Conservation (phyloP, 148 eudicot species). For the Tetragonia tetragonoides region DNA sequence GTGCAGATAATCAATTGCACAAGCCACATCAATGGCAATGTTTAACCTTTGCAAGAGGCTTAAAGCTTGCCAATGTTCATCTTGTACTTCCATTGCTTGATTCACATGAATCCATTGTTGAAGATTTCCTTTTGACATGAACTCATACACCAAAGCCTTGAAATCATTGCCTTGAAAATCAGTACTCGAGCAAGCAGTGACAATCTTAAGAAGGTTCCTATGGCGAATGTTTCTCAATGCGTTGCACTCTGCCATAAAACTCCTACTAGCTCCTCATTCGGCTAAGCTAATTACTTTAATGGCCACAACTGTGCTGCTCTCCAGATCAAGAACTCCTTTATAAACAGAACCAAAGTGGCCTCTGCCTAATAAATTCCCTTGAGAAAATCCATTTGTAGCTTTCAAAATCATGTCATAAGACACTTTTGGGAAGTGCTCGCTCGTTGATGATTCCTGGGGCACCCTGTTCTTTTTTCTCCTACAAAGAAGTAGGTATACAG, state of each 20-base stretch:
- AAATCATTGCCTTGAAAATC: constrained; percentile 29
- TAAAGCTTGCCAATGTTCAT: not conserved
- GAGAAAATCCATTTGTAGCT: too few relatives aligned
- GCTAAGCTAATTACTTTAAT: constrained; percentile 27
- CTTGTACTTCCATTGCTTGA: not conserved
- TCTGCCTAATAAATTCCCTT: too few relatives aligned
- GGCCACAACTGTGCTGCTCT: constrained; percentile 14
- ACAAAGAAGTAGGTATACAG: not conserved
- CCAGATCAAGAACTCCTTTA: too few relatives aligned
- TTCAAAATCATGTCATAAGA: too few relatives aligned
- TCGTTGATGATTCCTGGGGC: too few relatives aligned
- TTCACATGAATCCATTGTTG: constrained; percentile 23
- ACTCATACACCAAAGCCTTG: constrained; percentile 34
- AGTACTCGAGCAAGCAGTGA: constrained; percentile 32
- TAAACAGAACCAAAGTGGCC: too few relatives aligned
- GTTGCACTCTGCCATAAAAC: constrained; percentile 32
- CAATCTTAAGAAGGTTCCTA: constrained; percentile 23
- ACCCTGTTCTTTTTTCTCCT: too few relatives aligned
- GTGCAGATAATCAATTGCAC: too few relatives aligned
- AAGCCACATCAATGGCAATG: too few relatives aligned
- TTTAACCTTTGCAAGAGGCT: too few relatives aligned
- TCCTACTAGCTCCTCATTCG: constrained; percentile 21
- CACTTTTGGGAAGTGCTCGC: too few relatives aligned
- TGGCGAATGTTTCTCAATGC: constrained; percentile 31
- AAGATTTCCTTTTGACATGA: constrained; percentile 33